Conservation (phyloP, 495 filamentous ascomycete species). For the Terfezia claveryi region DNA sequence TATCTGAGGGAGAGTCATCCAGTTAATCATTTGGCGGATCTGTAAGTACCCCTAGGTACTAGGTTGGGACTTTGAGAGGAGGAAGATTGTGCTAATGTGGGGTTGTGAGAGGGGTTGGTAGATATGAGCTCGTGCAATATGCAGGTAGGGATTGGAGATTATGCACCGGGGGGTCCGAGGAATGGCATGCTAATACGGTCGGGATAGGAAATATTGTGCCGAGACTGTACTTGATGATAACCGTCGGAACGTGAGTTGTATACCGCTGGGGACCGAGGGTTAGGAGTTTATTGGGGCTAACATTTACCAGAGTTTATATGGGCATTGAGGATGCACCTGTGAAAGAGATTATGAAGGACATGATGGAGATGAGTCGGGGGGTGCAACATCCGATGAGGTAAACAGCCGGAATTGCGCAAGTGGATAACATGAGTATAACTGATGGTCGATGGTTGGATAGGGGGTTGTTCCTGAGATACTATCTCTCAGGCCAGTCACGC, state of each 20-base stretch:
- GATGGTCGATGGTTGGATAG: conserved; percentile 18
- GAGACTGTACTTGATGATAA: conserved; percentile 93
- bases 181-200: conserved; percentile 1
- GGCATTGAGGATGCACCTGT: conserved; percentile 92
- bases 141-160: conserved; percentile 32
- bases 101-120: neutral
- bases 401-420: neutral
- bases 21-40: conserved; percentile 88
- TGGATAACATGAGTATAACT: neutral
- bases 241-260: conserved; percentile 49
- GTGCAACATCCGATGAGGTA: conserved; percentile 76
- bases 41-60: conserved; percentile 25
- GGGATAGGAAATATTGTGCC: conserved; percentile 58
- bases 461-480: conserved; percentile 86
- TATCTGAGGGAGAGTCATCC: conserved; percentile 95
- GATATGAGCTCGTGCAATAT: conserved; percentile 88
- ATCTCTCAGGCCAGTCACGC: conserved; percentile 77
- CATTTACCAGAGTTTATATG: conserved; percentile 56
- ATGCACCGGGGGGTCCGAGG: too few species aligned
- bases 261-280: neutral
- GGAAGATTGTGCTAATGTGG: neutral
- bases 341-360: conserved; percentile 99
- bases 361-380: conserved; percentile 99
- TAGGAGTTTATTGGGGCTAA: neutral
- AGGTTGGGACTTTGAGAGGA: neutral